Evolutionary conservation across 2,329 filamentous ascomycete species (phyloP).

Genomic region (Fusarium sp.): DNA sequence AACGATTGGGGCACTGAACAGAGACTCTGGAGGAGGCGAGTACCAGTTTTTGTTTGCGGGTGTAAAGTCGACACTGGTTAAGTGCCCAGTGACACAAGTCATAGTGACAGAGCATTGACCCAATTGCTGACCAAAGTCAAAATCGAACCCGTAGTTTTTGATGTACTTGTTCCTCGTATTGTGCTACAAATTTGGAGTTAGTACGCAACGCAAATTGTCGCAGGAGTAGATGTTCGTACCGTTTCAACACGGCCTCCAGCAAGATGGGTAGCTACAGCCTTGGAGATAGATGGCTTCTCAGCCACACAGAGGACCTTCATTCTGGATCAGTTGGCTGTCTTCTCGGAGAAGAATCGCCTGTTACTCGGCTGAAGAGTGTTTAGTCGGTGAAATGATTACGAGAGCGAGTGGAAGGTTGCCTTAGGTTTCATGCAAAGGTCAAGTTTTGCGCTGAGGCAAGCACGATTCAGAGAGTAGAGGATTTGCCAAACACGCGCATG

Average conservation of each 20-base stretch:
- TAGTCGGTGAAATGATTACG: slow-evolving; percentile 9
- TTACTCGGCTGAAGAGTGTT: neutral
- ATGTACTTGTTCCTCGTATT: slow-evolving; percentile 79
- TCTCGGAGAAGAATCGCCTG: neutral
- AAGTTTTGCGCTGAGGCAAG: slow-evolving; percentile 21
- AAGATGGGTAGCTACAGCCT: slow-evolving; percentile 90
- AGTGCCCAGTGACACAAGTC: slow-evolving; percentile 91
- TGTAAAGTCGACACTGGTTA: slow-evolving; percentile 83
- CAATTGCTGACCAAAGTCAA: slow-evolving; percentile 85
- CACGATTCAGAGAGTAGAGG: slow-evolving; percentile 18
- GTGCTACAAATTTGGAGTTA: slow-evolving; percentile 60
- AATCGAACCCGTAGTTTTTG: slow-evolving; percentile 95
- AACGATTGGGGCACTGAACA: slow-evolving; percentile 85
- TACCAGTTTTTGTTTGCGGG: slow-evolving; percentile 81
- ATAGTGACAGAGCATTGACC: slow-evolving; percentile 87
- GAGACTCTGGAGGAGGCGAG: slow-evolving; percentile 78
- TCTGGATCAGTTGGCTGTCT: neutral
- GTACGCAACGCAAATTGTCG: slow-evolving; percentile 1
- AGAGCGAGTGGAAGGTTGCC: slow-evolving; percentile 18
- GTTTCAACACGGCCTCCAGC: slow-evolving; percentile 78
- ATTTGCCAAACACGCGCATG: slow-evolving; percentile 11
- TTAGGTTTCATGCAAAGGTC: slow-evolving; percentile 19
- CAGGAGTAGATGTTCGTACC: slow-evolving; percentile 60
- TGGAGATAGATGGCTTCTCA: slow-evolving; percentile 90
- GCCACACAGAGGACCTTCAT: slow-evolving; percentile 68